Conservation (phyloP, 805 yeast genomes). For the Starmerella vitae region DNA sequence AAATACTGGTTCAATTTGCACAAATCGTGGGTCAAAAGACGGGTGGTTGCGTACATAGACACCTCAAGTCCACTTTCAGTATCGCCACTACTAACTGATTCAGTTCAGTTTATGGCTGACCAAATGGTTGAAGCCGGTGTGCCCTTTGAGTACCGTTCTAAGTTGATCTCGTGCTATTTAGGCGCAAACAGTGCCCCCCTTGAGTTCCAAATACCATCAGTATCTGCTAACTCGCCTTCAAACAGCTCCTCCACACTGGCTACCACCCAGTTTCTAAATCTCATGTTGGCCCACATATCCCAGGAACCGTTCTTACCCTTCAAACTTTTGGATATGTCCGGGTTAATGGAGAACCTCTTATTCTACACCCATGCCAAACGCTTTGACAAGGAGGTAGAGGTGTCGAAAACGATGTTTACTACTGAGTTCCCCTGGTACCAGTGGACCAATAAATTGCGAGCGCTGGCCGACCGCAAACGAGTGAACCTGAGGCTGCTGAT, state of each 20-base stretch:
- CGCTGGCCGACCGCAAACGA: slow-evolving; percentile 5
- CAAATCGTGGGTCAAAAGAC: background rate
- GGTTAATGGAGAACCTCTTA: background rate
- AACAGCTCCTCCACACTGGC: background rate
- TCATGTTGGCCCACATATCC: slow-evolving; percentile 7
- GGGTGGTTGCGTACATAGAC: slow-evolving; percentile 7
- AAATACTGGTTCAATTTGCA: slow-evolving; percentile 2
- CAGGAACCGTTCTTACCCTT: slow-evolving; percentile 12
- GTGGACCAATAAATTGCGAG: slow-evolving; percentile 6
- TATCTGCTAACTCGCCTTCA: slow-evolving; percentile 3
- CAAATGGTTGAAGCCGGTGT: slow-evolving; percentile 9
- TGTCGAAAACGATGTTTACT: slow-evolving; percentile 4
- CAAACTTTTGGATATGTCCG: slow-evolving; percentile 1
- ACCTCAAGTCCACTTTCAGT: background rate
- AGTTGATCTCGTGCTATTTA: background rate
- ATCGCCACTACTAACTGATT: slow-evolving; percentile 8
- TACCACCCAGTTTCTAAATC: slow-evolving; percentile 4
- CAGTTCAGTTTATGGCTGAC: slow-evolving; percentile 3
- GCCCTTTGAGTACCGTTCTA: background rate
- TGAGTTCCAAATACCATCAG: slow-evolving; percentile 8
- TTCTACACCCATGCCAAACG: background rate
- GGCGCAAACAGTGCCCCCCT: slow-evolving; percentile 5
- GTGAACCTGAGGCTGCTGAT: slow-evolving; percentile 6
- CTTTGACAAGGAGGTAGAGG: slow-evolving; percentile 5
- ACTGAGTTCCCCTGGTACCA: slow-evolving; percentile 18